Conservation (phyloP, 305 asterid species). For the Fraxinus angustifolia region DNA sequence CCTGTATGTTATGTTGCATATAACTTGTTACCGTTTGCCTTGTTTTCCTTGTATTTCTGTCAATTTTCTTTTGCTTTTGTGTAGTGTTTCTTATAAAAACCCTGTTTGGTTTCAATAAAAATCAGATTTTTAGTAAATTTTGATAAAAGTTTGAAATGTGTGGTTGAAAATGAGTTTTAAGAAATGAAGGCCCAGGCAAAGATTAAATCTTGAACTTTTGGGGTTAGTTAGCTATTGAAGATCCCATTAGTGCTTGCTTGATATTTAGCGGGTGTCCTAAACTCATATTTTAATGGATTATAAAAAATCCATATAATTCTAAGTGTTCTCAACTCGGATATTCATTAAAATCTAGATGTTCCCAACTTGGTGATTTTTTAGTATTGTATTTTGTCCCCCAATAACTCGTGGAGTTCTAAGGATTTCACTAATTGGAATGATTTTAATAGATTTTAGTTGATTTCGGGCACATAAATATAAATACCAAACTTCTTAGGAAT, state of each 20-base stretch:
- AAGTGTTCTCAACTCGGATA: background rate
- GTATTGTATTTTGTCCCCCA: background rate
- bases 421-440: background rate
- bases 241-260: background rate
- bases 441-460: background rate
- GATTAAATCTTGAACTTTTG: background rate
- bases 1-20: constrained; percentile 47
- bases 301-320: background rate
- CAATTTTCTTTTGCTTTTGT: constrained; percentile 6
- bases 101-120: background rate
- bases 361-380: background rate
- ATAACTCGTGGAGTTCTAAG: background rate
- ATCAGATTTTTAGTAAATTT: background rate
- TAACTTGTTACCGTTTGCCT: background rate
- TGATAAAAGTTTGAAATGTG: background rate
- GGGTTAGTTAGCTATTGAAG: background rate
- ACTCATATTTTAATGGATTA: background rate
- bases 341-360: background rate
- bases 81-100: background rate
- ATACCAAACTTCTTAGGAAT: background rate
- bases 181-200: background rate
- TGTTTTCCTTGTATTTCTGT: constrained; percentile 8
- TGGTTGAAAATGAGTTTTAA: background rate
- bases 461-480: background rate
- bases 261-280: background rate